Percentiles rank a stretch among this genome's conserved stretches.
These are phyloP conservation scores for Taiozyma sp. DNA, from an alignment of 1,139 yeast species.

Conservation along the genomic window DNA sequence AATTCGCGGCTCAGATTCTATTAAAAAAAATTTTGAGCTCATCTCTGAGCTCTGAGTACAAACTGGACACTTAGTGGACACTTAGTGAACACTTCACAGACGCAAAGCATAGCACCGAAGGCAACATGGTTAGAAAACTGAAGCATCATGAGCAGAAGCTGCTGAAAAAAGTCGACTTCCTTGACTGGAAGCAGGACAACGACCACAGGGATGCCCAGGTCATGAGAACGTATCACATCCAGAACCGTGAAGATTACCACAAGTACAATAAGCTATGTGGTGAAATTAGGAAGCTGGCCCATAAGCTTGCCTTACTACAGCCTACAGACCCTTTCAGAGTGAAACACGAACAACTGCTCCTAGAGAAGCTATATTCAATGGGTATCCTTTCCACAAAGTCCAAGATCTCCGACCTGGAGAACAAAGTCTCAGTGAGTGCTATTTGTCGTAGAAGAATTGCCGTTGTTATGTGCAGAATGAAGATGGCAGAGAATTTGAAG, in stretches of 20 bases:
- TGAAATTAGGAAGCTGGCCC: slow-evolving; percentile 78
- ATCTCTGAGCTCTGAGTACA: not conserved
- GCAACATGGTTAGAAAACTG: slow-evolving; percentile 75
- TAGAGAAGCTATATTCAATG: slow-evolving; percentile 84
- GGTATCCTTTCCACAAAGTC: slow-evolving; percentile 82
- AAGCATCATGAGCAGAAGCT: slow-evolving; percentile 95
- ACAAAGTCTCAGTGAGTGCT: slow-evolving; percentile 86
- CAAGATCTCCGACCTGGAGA: slow-evolving; percentile 89
- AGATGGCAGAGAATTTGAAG: slow-evolving; percentile 85
- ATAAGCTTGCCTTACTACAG: slow-evolving; percentile 74
- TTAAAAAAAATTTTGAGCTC: not conserved
- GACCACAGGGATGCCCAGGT: slow-evolving; percentile 95
- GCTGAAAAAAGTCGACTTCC: slow-evolving; percentile 91
- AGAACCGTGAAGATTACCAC: slow-evolving; percentile 92
- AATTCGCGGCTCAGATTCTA: not conserved
- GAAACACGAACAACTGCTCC: slow-evolving; percentile 78
- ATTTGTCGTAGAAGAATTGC: slow-evolving; percentile 89
- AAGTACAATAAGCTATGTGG: slow-evolving; percentile 93
- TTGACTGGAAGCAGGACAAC: slow-evolving; percentile 95
- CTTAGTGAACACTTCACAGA: no score
- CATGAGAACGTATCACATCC: slow-evolving; percentile 90
- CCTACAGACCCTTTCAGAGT: slow-evolving; percentile 82
- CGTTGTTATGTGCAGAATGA: slow-evolving; percentile 90
- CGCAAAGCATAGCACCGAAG: no score
- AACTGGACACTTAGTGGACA: no score